Evolutionary conservation across 805 yeast species (phyloP), one percentile per base, ranked within the genome.

Genomic region (Wickerhamiella azyma): DNA sequence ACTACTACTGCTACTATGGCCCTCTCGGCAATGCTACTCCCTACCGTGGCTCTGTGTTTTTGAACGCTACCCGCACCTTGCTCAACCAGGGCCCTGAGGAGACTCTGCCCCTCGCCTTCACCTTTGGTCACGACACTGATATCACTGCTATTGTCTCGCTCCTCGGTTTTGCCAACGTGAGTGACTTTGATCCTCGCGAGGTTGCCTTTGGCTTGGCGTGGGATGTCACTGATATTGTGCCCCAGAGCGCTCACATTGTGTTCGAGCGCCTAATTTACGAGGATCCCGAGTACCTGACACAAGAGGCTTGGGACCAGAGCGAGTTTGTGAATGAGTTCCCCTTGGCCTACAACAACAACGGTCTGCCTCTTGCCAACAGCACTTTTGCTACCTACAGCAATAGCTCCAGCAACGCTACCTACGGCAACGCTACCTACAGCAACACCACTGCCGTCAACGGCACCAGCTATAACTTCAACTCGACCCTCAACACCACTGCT

Each of bases 71-170:
- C 10, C 61, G 70, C 42, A 58, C 65, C 10, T 58, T 74, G 48
- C 64, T 75, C 50, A 61, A 65, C 54, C 65, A 66, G 41, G 66
- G 65, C 16, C 63, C 63, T 8, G 59, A 55, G 47, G 37, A 47
- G 52, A 66, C 52, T n/a, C 53, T 55, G 10, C 58, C 70, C 50
- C 55, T 76, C 35, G 66, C 69, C 59, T 64, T 69, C 44, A 63
- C 68, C 14, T 75, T 75, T 57, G 67, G 76, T n/a, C 81, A 76
- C 58, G 81, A 76, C 57, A 74, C 77, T 28, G 78, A 76, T 54
- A 60, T 76, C 37, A 75, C 72, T 48, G 63, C 69, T 21, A 64
- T 70, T 53, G 66, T 70, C 40, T 58, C 75, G 17, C 66, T 75
- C 1, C 60, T 76, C 29, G 79, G 78, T 2, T 50, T 76, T 32